Conservation (phyloP, 1,284 basidiomycete species). For the Fomitopsis schrenkii region DNA sequence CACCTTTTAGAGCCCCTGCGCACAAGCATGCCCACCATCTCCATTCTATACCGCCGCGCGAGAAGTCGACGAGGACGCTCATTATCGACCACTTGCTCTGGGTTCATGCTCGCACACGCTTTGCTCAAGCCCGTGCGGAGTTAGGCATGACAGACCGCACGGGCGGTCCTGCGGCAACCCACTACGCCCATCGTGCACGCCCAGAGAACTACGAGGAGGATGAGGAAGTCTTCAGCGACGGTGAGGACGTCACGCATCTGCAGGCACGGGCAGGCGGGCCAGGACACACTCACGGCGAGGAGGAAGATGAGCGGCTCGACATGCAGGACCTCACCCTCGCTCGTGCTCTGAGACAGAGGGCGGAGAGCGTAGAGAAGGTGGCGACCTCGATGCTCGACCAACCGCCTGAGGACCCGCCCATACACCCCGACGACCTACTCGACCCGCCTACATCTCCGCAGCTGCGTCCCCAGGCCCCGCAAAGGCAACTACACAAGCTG, state of each 20-base stretch:
- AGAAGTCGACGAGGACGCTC: conserved; percentile 75
- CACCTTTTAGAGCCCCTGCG: conserved; percentile 52
- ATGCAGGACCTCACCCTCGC: conserved; percentile 61
- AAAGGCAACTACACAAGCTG: conserved; percentile 51
- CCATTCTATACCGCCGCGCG: conserved; percentile 71
- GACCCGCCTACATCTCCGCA: conserved; percentile 49
- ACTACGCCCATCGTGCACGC: conserved; percentile 56
- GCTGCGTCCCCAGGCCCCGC: conserved; percentile 23
- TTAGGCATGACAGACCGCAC: conserved; percentile 77
- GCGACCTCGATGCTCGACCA: conserved; percentile 76
- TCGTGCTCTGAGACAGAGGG: conserved; percentile 56
- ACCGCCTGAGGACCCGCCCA: conserved; percentile 45
- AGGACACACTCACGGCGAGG: conserved; percentile 47
- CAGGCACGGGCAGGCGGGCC: conserved; percentile 50
- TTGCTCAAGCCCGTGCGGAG: conserved; percentile 75
- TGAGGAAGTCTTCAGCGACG: conserved; percentile 59
- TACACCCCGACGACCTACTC: conserved; percentile 24
- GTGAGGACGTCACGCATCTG: conserved; percentile 51
- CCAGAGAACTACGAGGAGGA: conserved; percentile 74
- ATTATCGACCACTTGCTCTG: conserved; percentile 82
- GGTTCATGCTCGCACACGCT: conserved; percentile 77
- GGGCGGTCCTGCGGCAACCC: conserved; percentile 53
- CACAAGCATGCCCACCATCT: conserved; percentile 73
- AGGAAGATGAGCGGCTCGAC: conserved; percentile 53
- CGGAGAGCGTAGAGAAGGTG: conserved; percentile 76